A percentile compares a stretch with the other conserved stretches of the same genome.
phyloP scores from a whole-genome alignment of 371 early-diverging fungal species.

The Zopfochytrium polystomum region DNA sequence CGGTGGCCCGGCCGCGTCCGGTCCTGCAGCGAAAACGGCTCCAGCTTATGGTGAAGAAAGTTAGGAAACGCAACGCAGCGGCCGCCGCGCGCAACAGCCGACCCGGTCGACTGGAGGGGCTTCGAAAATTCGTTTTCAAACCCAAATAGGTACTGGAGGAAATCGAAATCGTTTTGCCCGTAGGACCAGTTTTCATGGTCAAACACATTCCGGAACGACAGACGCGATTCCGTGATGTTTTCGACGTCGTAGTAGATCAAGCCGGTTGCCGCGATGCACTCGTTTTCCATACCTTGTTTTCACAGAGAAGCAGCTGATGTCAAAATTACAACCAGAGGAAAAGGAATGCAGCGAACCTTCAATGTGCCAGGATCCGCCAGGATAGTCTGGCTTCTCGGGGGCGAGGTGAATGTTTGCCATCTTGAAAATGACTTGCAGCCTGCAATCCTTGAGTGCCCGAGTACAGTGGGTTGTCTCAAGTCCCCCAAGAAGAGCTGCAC shows the following conservation, averaged over 20 bases:
- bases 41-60: slow-evolving; percentile 58
- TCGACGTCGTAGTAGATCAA: slow-evolving; percentile 59
- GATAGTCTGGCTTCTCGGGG: slow-evolving; percentile 55
- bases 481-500: too few species aligned
- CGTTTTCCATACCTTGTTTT: slow-evolving; percentile 63
- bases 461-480: too few species aligned
- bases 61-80: slow-evolving; percentile 64
- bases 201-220: slow-evolving; percentile 41
- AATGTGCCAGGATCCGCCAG: slow-evolving; percentile 62
- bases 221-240: slow-evolving; percentile 52
- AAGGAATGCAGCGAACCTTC: too few species aligned
- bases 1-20: slow-evolving; percentile 49
- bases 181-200: slow-evolving; percentile 4
- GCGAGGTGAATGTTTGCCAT: slow-evolving; percentile 57
- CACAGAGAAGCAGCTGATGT: too few species aligned
- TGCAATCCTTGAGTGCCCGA: too few species aligned
- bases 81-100: slow-evolving; percentile 27
- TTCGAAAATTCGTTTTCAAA: slow-evolving; percentile 4
- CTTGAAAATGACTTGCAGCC: slow-evolving; percentile 68
- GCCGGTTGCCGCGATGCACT: slow-evolving; percentile 60
- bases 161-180: slow-evolving; percentile 4
- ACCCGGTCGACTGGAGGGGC: slow-evolving; percentile 2
- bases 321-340: too few species aligned
- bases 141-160: slow-evolving; percentile 4
- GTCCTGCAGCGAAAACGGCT: slow-evolving; percentile 43